Base-by-base conservation (phyloP, 345 rosid genomes). In the Euphorbia lathyris region DNA sequence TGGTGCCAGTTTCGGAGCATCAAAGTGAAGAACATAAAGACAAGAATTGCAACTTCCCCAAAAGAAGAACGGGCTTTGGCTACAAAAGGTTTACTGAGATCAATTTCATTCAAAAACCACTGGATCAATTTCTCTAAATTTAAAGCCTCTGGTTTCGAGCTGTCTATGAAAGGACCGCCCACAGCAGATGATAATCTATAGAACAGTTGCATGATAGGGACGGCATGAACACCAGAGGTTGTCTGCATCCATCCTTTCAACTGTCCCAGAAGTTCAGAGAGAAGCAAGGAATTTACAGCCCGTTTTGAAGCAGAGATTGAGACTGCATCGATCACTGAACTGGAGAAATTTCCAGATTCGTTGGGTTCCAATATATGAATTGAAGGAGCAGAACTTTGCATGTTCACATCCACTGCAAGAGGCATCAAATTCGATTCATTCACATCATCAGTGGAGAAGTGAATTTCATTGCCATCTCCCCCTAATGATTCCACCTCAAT, bases 1-100 rank as follows among this genome's bases (percentile, higher is more conserved):
- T 92, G 99, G 69, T 95, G 97, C 99, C 99, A 95, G 74, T 93
- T 95, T 68, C 98, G 93, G 59, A 95, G 97, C 98, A 95, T 95
- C 89, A 95, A 81, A 66, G 99, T 95, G 84, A 92, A 90, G 80
- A 95, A 95, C 99, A 92, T 92, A 79, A 95, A 95, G 70, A 95
- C 89, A 78, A 95, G 89, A 64, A 95, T 93, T 16, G 88, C 86
- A 73, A 92, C 89, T 82, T 90, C 98, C 62, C 98, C 99, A 70
- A 90, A 90, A 69, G 88, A 82, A 71, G 98, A 83, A 43, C 90
- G 92, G 56, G 74, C 70, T 77, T 75, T 82, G 42, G 90, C 88
- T 58, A 75, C 77, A 78, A 95, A 92, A 58, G 97, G 91, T 73
- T 83, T 88, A 67, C 71, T 78, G 59, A 92, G 84, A 74, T 88